Evolutionary conservation across 2,329 filamentous ascomycete species (phyloP).

Genomic region (Trichoderma endophyticum): DNA sequence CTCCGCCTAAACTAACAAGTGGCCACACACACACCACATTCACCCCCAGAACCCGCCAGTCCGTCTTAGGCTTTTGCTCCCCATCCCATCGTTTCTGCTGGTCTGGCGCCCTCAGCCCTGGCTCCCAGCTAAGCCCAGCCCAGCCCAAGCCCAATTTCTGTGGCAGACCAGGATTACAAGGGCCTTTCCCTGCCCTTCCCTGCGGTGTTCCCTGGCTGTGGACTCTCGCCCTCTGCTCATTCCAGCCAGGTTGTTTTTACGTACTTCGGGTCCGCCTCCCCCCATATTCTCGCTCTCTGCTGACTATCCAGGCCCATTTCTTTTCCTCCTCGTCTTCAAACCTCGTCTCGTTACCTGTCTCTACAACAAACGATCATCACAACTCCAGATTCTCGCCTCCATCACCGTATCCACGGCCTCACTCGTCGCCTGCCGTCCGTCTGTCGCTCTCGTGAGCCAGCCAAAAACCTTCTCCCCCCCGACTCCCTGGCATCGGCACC

Average conservation of each 20-base stretch:
- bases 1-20: background rate
- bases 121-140: background rate
- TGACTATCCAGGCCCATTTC: constrained; percentile 11
- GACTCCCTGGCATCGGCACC: constrained; percentile 7
- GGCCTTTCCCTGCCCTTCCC: constrained; percentile 8
- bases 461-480: background rate
- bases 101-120: constrained; percentile 7
- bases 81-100: background rate
- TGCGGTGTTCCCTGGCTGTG: background rate
- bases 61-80: background rate
- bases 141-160: constrained; percentile 8
- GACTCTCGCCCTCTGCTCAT: constrained; percentile 3
- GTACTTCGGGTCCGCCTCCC: constrained; percentile 13
- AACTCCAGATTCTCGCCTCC: background rate
- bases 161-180: background rate
- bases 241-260: constrained; percentile 11
- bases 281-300: background rate
- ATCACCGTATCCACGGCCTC: background rate
- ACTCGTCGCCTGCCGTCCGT: background rate
- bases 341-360: background rate
- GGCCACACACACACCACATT: background rate
- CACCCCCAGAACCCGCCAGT: background rate
- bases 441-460: background rate
- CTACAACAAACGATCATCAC: background rate
- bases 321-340: constrained; percentile 3